Evolutionary conservation across 2,329 filamentous ascomycete genomes (phyloP), one percentile per base, ranked within the genome.

Genomic region (Fusarium duplospermum): DNA sequence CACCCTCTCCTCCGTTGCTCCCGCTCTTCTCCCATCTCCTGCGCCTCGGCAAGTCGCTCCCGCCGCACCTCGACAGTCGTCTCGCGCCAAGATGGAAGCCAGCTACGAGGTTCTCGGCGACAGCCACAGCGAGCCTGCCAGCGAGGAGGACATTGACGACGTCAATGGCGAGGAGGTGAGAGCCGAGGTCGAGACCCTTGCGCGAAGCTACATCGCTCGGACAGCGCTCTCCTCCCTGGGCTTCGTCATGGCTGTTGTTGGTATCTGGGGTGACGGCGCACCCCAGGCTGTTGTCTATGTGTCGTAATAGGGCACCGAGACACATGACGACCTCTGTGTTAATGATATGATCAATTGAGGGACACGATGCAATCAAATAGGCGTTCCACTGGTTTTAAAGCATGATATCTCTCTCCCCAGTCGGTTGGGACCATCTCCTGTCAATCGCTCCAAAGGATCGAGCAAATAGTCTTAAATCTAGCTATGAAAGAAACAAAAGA

Each of bases 51-150:
- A 78, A 54, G 71, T 78, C 11, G 68, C 79, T 18, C 71, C 67
- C 67, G 82, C 77, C 73, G 78, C 62, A 69, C 77, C 63, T 71
- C 80, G 80, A 79, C 76, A 67, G 58, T 80, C 66, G 70, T 80
- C 73, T 60, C 78, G 84, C 70, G 78, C 83, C 69, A 86, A 86
- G 70, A 89, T 93, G 86, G 92, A 94, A 81, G 88, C 90, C 54
- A 93, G 90, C 86, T 94, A 93, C 83, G 92, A 94, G 83, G 89
- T 93, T 11, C 84, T 93, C 27, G 86, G 88, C 50, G 87, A 90
- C 31, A 82, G 85, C n/a, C 83, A 84, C 72, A 87, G 85, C 71
- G 86, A 89, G 69, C 81, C 83, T 3, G 82, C 83, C 52, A 87
- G 85, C 73, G 86, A 86, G 78, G 87, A 87, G 82, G 90, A 89